A percentile compares a stretch with the other conserved stretches of the same genome.
phyloP scores from a whole-genome alignment of 495 filamentous ascomycete genomes.

The Tuber melanosporum region DNA sequence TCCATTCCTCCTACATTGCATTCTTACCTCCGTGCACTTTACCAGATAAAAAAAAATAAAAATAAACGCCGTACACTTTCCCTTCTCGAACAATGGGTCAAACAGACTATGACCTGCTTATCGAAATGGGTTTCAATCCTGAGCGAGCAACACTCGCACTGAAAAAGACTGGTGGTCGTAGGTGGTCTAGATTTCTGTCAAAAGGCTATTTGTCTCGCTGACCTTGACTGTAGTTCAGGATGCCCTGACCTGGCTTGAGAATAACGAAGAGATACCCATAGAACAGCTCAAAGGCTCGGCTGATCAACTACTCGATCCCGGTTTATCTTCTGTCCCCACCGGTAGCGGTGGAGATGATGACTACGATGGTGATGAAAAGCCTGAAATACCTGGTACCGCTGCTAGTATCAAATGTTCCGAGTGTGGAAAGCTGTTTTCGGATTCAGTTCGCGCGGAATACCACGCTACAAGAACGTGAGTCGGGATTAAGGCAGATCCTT shows the following conservation, averaged over 20 bases:
- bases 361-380: slow-evolving; percentile 53
- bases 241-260: slow-evolving; percentile 89
- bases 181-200: slow-evolving; percentile 42
- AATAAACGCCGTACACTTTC: slow-evolving; percentile 3
- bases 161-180: slow-evolving; percentile 67
- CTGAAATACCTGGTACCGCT: slow-evolving; percentile 47
- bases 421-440: slow-evolving; percentile 84
- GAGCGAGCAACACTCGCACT: slow-evolving; percentile 73
- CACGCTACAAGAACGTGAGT: slow-evolving; percentile 78
- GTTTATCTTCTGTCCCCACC: slow-evolving; percentile 31
- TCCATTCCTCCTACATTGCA: background rate
- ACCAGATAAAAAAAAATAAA: slow-evolving; percentile 2
- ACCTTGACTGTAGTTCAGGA: slow-evolving; percentile 59
- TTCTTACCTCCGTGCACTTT: slow-evolving; percentile 1
- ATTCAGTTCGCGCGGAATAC: slow-evolving; percentile 71
- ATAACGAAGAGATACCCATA: slow-evolving; percentile 72
- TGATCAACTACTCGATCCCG: slow-evolving; percentile 28
- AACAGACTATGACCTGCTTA: slow-evolving; percentile 58
- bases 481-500: background rate
- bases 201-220: slow-evolving; percentile 29
- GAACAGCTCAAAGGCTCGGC: slow-evolving; percentile 55
- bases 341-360: slow-evolving; percentile 33
- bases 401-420: slow-evolving; percentile 76
- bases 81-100: slow-evolving; percentile 31
- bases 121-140: slow-evolving; percentile 93